Conservation (phyloP, 257 asterid species). For the Avicennia marina region DNA sequence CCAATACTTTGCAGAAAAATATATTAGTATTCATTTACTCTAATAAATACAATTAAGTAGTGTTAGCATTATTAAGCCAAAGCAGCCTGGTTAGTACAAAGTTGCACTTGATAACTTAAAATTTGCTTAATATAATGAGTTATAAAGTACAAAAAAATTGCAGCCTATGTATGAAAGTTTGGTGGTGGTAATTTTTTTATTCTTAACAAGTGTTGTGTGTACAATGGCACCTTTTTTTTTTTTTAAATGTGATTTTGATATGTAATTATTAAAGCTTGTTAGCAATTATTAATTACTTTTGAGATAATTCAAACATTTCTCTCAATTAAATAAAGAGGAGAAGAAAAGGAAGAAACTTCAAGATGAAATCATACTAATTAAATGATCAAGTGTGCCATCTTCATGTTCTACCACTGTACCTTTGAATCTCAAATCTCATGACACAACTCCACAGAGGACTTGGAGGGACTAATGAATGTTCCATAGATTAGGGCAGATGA, state of each 20-base stretch:
- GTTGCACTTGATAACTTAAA: too few species aligned
- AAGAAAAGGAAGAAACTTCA: not conserved
- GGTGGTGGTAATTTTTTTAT: not conserved
- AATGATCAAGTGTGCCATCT: slow-evolving; percentile 12
- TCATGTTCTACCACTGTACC: not conserved
- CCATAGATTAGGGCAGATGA: slow-evolving; percentile 4
- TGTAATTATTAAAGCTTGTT: not conserved
- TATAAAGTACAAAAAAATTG: too few species aligned
- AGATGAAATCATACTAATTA: slow-evolving; percentile 6
- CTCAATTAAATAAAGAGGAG: not conserved
- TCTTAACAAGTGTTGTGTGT: too few species aligned
- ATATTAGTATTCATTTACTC: not conserved
- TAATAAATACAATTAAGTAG: not conserved
- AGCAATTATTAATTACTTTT: not conserved
- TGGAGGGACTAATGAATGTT: slow-evolving; percentile 9
- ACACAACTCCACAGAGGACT: not conserved
- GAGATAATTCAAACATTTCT: not conserved
- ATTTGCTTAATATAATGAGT: too few species aligned
- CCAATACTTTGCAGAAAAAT: not conserved
- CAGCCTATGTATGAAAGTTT: slow-evolving; percentile 5
- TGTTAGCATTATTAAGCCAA: not conserved
- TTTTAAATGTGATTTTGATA: too few species aligned
- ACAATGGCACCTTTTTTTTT: too few species aligned
- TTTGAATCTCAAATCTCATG: slow-evolving; percentile 8
- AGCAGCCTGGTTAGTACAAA: not conserved